A percentile compares a stretch with the other conserved stretches of the same genome.
Evolutionary conservation across 257 asterid genomes (phyloP).

Genomic region (Eustoma russellianum): DNA sequence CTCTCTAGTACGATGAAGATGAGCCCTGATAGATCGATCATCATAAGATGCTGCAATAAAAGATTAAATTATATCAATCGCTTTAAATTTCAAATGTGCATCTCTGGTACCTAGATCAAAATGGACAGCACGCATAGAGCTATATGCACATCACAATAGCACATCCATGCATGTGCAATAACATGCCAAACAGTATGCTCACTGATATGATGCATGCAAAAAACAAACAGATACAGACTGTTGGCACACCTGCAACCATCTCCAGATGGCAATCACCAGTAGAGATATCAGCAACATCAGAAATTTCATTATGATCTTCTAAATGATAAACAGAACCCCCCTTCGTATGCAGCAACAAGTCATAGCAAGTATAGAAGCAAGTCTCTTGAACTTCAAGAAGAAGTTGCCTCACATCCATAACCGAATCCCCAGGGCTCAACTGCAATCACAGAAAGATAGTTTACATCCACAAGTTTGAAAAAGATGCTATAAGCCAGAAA

Average conservation of each 20-base stretch:
- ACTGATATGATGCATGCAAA: not conserved
- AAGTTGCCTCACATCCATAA: constrained; percentile 94
- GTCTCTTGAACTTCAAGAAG: constrained; percentile 96
- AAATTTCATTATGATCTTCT: constrained; percentile 88
- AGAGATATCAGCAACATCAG: constrained; percentile 92
- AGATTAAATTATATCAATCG: constrained; percentile 17
- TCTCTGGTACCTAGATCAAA: not conserved
- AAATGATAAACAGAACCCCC: constrained; percentile 70
- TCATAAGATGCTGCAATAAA: constrained; percentile 74
- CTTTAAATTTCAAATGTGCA: not conserved
- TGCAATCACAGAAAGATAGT: constrained; percentile 31
- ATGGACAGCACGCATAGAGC: too few relatives aligned
- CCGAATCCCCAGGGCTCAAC: constrained; percentile 98
- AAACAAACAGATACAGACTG: constrained; percentile 14
- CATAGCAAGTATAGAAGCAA: constrained; percentile 87
- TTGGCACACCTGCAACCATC: constrained; percentile 73
- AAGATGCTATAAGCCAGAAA: not conserved
- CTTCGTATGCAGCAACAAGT: constrained; percentile 66
- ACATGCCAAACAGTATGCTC: not conserved
- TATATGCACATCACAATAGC: too few relatives aligned
- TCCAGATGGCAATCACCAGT: constrained; percentile 77
- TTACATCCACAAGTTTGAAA: constrained; percentile 10
- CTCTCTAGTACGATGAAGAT: constrained; percentile 82
- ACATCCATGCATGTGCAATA: not conserved
- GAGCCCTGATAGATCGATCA: constrained; percentile 95